Evolutionary conservation across 2,329 filamentous ascomycete genomes (phyloP).

Genomic region (Penicillium oxalicum): DNA sequence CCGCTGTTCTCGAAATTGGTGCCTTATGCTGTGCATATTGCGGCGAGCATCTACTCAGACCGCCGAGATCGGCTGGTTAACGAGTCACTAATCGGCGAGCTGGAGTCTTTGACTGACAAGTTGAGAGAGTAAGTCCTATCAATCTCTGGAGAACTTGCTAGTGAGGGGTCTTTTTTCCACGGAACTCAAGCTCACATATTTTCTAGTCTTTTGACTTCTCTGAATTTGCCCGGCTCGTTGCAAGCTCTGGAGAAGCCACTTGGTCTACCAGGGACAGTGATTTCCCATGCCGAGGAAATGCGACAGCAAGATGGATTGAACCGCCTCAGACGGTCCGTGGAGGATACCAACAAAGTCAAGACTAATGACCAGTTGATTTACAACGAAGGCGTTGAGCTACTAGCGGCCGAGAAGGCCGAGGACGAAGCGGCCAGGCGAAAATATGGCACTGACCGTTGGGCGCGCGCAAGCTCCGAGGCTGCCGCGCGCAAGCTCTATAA

Average conservation of each 20-base stretch:
- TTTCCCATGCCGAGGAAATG: conserved; percentile 90
- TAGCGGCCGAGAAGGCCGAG: conserved; percentile 75
- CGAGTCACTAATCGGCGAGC: conserved; percentile 74
- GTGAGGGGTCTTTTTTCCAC: neutral
- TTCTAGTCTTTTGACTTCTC: conserved; percentile 58
- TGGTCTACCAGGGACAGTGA: conserved; percentile 74
- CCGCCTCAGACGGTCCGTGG: conserved; percentile 69
- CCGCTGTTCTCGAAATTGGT: conserved; percentile 87
- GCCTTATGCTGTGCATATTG: conserved; percentile 90
- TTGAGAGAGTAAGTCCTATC: conserved; percentile 59
- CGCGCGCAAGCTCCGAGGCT: conserved; percentile 59
- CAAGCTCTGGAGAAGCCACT: conserved; percentile 94
- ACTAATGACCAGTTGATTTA: conserved; percentile 70
- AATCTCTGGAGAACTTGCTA: neutral
- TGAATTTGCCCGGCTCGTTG: conserved; percentile 85
- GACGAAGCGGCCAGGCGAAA: conserved; percentile 69
- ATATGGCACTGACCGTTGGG: conserved; percentile 85
- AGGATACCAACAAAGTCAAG: conserved; percentile 87
- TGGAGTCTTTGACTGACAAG: conserved; percentile 73
- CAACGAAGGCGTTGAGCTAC: conserved; percentile 71
- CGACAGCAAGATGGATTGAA: conserved; percentile 82
- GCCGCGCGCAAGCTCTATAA: conserved; percentile 69
- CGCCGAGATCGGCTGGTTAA: conserved; percentile 85
- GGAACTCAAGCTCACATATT: conserved; percentile 8
- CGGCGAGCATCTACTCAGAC: conserved; percentile 91